Conservation (phyloP, 2,329 filamentous ascomycete species). For the Mariannaea elegans region DNA sequence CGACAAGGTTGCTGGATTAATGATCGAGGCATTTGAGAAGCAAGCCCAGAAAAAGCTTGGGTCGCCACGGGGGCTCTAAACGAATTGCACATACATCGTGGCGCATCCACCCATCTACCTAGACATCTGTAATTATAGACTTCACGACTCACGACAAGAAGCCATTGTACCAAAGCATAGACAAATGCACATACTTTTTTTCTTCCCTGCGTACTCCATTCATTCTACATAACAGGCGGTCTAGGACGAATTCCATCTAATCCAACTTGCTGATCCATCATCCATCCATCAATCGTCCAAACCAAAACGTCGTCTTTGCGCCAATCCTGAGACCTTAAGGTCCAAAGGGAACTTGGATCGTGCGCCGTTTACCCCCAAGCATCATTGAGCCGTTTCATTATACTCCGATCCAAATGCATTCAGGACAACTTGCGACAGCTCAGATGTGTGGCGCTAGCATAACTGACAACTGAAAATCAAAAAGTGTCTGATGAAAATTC, state of each 20-base stretch:
- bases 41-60: slow-evolving; percentile 66
- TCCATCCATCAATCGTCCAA: slow-evolving; percentile 22
- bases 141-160: neutral
- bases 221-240: slow-evolving; percentile 37
- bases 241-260: slow-evolving; percentile 37
- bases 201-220: slow-evolving; percentile 29
- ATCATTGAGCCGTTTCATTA: slow-evolving; percentile 36
- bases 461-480: slow-evolving; percentile 21
- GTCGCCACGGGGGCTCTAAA: slow-evolving; percentile 25
- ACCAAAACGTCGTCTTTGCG: slow-evolving; percentile 35
- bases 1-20: slow-evolving; percentile 82
- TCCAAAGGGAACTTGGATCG: slow-evolving; percentile 32
- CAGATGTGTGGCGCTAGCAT: slow-evolving; percentile 37
- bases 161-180: slow-evolving; percentile 10
- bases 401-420: slow-evolving; percentile 44
- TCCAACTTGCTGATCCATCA: slow-evolving; percentile 37
- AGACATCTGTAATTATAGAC: slow-evolving; percentile 1
- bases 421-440: slow-evolving; percentile 38
- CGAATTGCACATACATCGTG: too few species aligned
- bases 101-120: neutral
- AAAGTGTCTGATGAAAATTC: slow-evolving; percentile 8
- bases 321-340: slow-evolving; percentile 28
- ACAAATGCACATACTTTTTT: slow-evolving; percentile 18
- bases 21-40: slow-evolving; percentile 94
- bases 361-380: slow-evolving; percentile 29